Percentiles rank a stretch among this genome's conserved stretches.
Conservation (phyloP, 495 filamentous ascomycete genomes). For the Hypoxylon rickii region DNA sequence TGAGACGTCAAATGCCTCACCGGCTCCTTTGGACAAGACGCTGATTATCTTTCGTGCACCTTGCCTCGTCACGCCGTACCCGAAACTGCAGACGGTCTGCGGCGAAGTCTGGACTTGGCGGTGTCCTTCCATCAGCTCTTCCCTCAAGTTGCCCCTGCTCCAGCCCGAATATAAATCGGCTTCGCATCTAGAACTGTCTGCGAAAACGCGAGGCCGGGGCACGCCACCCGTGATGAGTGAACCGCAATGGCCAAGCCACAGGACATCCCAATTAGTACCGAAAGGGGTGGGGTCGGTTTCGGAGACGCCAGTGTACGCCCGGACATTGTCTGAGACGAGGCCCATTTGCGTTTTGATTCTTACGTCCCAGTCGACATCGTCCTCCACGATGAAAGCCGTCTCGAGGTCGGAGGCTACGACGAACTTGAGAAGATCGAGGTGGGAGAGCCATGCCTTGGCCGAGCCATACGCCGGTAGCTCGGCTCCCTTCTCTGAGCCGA, state of each 20-base stretch:
- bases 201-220: conserved; percentile 11
- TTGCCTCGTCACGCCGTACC: conserved; percentile 43
- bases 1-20: conserved; percentile 30
- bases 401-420: conserved; percentile 46
- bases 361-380: conserved; percentile 56
- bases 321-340: conserved; percentile 42
- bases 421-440: conserved; percentile 42
- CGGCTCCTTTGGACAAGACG: conserved; percentile 15
- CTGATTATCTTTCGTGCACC: conserved; percentile 32
- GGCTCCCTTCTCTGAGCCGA: conserved; percentile 5
- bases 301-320: conserved; percentile 17
- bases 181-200: conserved; percentile 25
- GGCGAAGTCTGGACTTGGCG: conserved; percentile 46
- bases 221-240: conserved; percentile 25
- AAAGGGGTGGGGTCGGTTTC: conserved; percentile 43
- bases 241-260: conserved; percentile 57
- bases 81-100: conserved; percentile 52
- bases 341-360: conserved; percentile 46
- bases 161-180: conserved; percentile 25
- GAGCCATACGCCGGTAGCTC: conserved; percentile 15
- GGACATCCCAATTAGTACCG: conserved; percentile 52
- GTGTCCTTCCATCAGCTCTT: conserved; percentile 17
- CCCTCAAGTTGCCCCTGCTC: conserved; percentile 23
- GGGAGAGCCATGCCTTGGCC: conserved; percentile 38
- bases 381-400: conserved; percentile 54